Percentiles rank a stretch among this genome's conserved stretches.
phyloP scores from a whole-genome alignment of 257 asterid species.

The Rauvolfia tetraphylla region DNA sequence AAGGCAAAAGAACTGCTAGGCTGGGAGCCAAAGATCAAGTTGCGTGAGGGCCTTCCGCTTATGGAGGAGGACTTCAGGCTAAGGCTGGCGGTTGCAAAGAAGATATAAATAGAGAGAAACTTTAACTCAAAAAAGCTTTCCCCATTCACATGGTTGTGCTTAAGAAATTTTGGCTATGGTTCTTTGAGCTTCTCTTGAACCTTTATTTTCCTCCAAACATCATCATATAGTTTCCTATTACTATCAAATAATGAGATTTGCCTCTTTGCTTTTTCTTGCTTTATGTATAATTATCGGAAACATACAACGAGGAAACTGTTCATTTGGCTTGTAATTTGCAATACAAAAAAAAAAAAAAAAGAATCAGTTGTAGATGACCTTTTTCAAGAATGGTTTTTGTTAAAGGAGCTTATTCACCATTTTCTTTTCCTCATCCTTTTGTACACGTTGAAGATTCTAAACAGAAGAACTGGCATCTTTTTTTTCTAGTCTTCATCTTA shows the following conservation, averaged over 20 bases:
- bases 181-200: not conserved
- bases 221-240: not conserved
- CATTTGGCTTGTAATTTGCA: not conserved
- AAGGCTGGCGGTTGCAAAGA: constrained; percentile 60
- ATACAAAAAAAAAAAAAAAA: too few relatives aligned
- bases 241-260: not conserved
- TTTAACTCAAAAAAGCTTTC: too few relatives aligned
- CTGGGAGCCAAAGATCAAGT: constrained; percentile 88
- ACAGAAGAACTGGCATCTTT: too few relatives aligned
- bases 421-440: too few relatives aligned
- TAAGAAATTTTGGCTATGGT: not conserved
- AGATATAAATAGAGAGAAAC: constrained; percentile 8
- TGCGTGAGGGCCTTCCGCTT: constrained; percentile 82
- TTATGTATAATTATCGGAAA: not conserved
- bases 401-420: too few relatives aligned
- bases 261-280: not conserved
- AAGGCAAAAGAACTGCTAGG: constrained; percentile 81
- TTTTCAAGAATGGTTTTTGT: too few relatives aligned
- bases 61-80: constrained; percentile 92
- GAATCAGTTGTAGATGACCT: too few relatives aligned
- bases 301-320: not conserved
- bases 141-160: not conserved
- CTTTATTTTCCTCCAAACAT: not conserved
- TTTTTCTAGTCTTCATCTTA: too few relatives aligned
- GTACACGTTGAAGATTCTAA: not conserved